Conservation (phyloP, 2,329 filamentous ascomycete genomes). For the Onygenales sp. region DNA sequence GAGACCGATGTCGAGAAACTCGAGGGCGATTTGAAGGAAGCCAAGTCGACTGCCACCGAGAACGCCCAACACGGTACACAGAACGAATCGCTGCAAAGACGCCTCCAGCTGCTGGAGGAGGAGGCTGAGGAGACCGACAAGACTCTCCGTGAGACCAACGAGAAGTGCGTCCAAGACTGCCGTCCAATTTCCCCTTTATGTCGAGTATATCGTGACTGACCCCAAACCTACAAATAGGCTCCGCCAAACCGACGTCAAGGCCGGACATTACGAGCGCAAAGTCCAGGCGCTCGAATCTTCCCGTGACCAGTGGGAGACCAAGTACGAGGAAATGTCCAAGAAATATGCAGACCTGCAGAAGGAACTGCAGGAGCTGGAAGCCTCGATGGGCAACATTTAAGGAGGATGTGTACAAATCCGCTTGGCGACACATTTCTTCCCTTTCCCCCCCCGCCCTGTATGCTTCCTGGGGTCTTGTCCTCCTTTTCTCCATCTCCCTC, state of each 20-base stretch:
- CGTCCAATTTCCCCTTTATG: neutral
- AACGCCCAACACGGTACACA: constrained; percentile 74
- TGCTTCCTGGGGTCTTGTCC: neutral
- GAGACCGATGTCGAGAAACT: constrained; percentile 90
- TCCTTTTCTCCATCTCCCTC: neutral
- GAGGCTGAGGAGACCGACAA: constrained; percentile 95
- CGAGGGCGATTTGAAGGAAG: constrained; percentile 70
- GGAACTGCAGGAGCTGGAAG: constrained; percentile 83
- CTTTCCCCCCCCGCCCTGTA: neutral
- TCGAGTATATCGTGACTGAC: constrained; percentile 8
- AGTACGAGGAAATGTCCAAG: constrained; percentile 96
- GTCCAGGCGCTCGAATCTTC: constrained; percentile 90
- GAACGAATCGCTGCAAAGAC: constrained; percentile 84
- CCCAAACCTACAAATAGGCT: constrained; percentile 50
- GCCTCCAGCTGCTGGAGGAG: constrained; percentile 92
- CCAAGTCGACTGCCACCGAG: constrained; percentile 78
- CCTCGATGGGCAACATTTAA: constrained; percentile 88
- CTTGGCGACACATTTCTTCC: neutral
- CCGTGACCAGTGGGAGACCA: constrained; percentile 89
- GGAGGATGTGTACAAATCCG: neutral
- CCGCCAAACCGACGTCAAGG: constrained; percentile 98
- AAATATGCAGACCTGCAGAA: constrained; percentile 78
- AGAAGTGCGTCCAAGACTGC: constrained; percentile 65
- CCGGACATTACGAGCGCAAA: constrained; percentile 98
- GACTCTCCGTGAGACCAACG: constrained; percentile 92